Evolutionary conservation across 169 alveolate species (phyloP).

Genomic region (Besnoitia besnoiti): DNA sequence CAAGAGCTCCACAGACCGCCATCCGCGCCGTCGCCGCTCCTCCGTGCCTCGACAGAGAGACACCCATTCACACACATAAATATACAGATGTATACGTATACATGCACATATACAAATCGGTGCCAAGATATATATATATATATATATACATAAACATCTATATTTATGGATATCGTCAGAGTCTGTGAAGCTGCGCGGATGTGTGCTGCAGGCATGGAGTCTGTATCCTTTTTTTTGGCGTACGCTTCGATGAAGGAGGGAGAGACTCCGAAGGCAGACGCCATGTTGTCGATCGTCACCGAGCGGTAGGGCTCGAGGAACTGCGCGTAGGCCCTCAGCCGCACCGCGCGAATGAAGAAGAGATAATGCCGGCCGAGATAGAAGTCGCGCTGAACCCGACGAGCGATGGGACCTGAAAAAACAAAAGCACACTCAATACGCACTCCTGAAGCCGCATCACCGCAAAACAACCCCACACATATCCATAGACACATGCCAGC

Average conservation of each 20-base stretch:
- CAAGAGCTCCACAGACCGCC: too few relatives aligned
- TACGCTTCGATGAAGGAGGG: slow-evolving; percentile 89
- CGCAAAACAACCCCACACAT: background rate
- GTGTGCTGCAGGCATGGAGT: background rate
- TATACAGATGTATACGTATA: too few relatives aligned
- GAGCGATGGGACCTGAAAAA: slow-evolving; percentile 46
- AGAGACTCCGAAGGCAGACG: slow-evolving; percentile 93
- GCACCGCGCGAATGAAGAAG: slow-evolving; percentile 48
- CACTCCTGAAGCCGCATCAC: background rate
- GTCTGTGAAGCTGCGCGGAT: too few relatives aligned
- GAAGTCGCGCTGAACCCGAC: slow-evolving; percentile 31
- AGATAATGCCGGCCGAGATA: slow-evolving; percentile 44
- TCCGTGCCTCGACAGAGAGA: too few relatives aligned
- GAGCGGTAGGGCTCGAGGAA: slow-evolving; percentile 94
- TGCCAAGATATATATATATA: too few relatives aligned
- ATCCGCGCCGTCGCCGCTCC: too few relatives aligned
- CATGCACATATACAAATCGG: too few relatives aligned
- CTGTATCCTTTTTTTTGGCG: background rate
- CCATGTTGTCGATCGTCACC: slow-evolving; percentile 95
- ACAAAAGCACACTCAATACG: background rate
- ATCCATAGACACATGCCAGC: background rate
- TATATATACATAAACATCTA: too few relatives aligned
- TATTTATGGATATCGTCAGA: too few relatives aligned
- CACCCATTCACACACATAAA: too few relatives aligned
- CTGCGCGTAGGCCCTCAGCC: slow-evolving; percentile 89